A percentile compares a stretch with the other conserved stretches of the same genome.
Conservation (phyloP, 2,329 filamentous ascomycete genomes). For the Botrytis sinoallii region DNA sequence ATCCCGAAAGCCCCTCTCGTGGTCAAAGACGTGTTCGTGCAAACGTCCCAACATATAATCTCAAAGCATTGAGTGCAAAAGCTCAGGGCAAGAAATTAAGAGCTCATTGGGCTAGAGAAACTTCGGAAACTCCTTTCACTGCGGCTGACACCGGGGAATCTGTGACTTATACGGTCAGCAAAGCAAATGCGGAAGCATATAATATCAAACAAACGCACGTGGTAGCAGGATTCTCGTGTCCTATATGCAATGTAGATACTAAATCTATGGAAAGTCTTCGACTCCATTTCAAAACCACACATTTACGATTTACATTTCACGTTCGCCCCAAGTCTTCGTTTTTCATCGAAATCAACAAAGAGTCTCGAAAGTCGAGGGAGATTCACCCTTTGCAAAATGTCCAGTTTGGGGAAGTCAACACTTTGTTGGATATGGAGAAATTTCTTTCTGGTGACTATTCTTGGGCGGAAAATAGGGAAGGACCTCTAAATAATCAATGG, state of each 20-base stretch:
- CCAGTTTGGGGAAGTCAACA: slow-evolving; percentile 44
- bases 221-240: slow-evolving; percentile 30
- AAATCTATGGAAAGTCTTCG: slow-evolving; percentile 27
- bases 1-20: slow-evolving; percentile 25
- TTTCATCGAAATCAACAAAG: slow-evolving; percentile 36
- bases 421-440: slow-evolving; percentile 46
- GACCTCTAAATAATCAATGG: slow-evolving; percentile 39
- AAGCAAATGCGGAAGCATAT: slow-evolving; percentile 26
- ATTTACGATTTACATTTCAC: slow-evolving; percentile 31
- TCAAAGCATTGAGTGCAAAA: slow-evolving; percentile 57
- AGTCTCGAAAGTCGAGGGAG: slow-evolving; percentile 31
- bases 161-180: slow-evolving; percentile 31
- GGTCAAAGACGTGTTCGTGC: slow-evolving; percentile 27
- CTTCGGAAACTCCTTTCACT: slow-evolving; percentile 21
- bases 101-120: slow-evolving; percentile 43
- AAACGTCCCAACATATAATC: slow-evolving; percentile 49
- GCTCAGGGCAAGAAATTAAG: slow-evolving; percentile 51
- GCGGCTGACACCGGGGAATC: slow-evolving; percentile 29
- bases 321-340: slow-evolving; percentile 43
- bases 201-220: slow-evolving; percentile 27
- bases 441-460: slow-evolving; percentile 47
- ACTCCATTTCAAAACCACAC: slow-evolving; percentile 31
- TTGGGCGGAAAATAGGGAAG: slow-evolving; percentile 45
- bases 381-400: slow-evolving; percentile 40
- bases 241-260: slow-evolving; percentile 28